phyloP scores from a whole-genome alignment of 352 stramenopile genomes.

The Pythium brachiatum region DNA sequence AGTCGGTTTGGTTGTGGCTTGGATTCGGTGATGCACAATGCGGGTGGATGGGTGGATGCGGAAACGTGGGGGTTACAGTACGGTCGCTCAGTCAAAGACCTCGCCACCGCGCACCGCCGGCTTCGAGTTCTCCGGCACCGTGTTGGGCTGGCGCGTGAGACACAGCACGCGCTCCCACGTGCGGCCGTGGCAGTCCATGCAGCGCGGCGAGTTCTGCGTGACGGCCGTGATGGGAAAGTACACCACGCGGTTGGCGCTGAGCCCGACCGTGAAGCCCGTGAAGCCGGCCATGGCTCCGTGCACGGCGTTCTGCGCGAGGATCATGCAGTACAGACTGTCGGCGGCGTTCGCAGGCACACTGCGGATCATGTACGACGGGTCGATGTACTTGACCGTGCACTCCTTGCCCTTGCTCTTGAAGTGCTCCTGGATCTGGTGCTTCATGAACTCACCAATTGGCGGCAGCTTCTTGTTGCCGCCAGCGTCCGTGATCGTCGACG shows the following conservation, averaged over 20 bases:
- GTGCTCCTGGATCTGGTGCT: conserved; percentile 91
- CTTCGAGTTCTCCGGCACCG: conserved; percentile 40
- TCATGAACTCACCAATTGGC: conserved; percentile 96
- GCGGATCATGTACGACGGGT: conserved; percentile 98
- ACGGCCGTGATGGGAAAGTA: conserved; percentile 88
- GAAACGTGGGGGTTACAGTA: not conserved
- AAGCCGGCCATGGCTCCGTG: conserved; percentile 98
- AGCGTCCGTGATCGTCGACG: conserved; percentile 90
- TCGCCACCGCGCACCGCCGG: conserved; percentile 50
- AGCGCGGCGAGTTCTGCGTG: conserved; percentile 84
- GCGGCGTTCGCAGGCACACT: conserved; percentile 92
- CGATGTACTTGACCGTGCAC: conserved; percentile 97
- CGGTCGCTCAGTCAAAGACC: conserved; percentile 53
- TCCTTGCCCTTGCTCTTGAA: conserved; percentile 89
- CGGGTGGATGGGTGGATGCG: not conserved
- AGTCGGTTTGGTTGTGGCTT: not conserved
- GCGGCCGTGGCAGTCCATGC: conserved; percentile 82
- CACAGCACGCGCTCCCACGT: conserved; percentile 96
- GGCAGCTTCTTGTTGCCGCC: conserved; percentile 95
- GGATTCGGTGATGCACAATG: not conserved
- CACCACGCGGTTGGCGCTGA: conserved; percentile 97
- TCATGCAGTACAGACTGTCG: conserved; percentile 96
- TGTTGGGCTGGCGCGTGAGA: conserved; percentile 95
- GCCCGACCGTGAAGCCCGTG: conserved; percentile 96
- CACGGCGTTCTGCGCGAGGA: conserved; percentile 97